These are phyloP conservation scores for Amaranthus palmeri DNA, from an alignment of 148 eudicot species.

Conservation along the genomic window DNA sequence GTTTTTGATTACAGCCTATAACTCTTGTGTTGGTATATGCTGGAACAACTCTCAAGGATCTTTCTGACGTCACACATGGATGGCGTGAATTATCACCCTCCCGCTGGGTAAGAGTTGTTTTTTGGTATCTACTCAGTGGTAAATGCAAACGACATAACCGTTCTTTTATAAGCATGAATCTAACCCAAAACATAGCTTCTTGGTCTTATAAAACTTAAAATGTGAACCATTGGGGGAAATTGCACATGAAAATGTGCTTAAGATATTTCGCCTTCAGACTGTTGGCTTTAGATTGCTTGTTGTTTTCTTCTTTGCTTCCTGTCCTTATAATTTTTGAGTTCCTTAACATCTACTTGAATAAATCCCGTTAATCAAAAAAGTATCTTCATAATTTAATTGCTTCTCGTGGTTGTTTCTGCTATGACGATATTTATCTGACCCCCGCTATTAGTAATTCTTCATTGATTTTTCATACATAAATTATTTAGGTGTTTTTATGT, in stretches of 20 bases:
- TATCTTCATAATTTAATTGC: no score
- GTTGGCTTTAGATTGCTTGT: not conserved
- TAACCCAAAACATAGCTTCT: not conserved
- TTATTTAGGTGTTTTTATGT: not conserved
- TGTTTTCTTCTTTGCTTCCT: not conserved
- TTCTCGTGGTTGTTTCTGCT: no score
- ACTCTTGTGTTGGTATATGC: conserved; percentile 80
- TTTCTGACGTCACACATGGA: conserved; percentile 95
- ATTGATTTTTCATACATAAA: not conserved
- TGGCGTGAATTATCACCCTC: conserved; percentile 68
- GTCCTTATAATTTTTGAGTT: not conserved
- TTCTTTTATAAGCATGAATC: not conserved
- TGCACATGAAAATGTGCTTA: not conserved
- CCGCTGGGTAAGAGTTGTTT: conserved; percentile 59
- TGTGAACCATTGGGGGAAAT: not conserved
- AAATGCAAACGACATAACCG: not conserved
- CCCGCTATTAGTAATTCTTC: not conserved
- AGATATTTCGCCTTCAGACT: no score
- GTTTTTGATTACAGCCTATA: conserved; percentile 61
- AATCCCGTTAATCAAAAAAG: no score
- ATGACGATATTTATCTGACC: no score
- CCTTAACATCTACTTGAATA: no score
- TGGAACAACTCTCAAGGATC: conserved; percentile 89
- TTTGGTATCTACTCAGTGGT: conserved; percentile 1
- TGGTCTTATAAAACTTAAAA: not conserved